Base-by-base conservation (phyloP, 202 grass and related monocot species). In the Brachypodium distachyon region DNA sequence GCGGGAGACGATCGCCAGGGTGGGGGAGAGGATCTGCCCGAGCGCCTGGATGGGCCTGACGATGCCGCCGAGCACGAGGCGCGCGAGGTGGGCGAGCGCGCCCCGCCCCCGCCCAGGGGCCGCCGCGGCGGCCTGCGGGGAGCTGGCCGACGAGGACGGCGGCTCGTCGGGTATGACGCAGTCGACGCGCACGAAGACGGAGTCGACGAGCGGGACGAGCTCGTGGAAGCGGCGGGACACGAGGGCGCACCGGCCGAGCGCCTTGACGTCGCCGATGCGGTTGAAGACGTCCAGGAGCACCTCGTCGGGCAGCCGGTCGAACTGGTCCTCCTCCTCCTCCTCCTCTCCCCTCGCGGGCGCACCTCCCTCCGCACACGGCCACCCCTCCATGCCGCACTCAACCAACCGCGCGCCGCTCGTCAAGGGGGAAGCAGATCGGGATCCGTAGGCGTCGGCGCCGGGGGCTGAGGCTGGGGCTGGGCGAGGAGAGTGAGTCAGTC, bases 231-330 rank as follows among this genome's bases (percentile, higher is more conserved):
- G 90, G 70, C 88, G 88, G 5, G 90, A 93, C 11, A 97, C 81
- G 34, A 93, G 85, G 18, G 80, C 87, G 86, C 85, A 93, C 33
- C 90, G 88, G 56, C 90, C 93, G 0, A 97, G 90, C 68, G 85
- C 85, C 90, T 97, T 97, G 23, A 97, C 90, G 85, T 97, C 90
- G 74, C 83, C 87, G 83, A 97, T 80, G 80, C 77, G 83, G 81
- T 91, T 83, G 77, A 97, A 81, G 74, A 93, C 86, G 51, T 91
- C 77, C 7, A 97, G 83, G 34, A 97, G 74, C 72, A 97, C 52
- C 18, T 83, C 85, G 88, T 97, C 93, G 14, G 91, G 93, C 13
- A 97, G 77, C 23, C 88, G 85, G 76, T 97, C 93, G 77, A 97
- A 91, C 28, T 93, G 88, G 69, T 93, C 93, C 43, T 43, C 77